Evolutionary conservation across 768 basidiomycete species (phyloP).

Genomic region (Rhodotorula taiwanensis): DNA sequence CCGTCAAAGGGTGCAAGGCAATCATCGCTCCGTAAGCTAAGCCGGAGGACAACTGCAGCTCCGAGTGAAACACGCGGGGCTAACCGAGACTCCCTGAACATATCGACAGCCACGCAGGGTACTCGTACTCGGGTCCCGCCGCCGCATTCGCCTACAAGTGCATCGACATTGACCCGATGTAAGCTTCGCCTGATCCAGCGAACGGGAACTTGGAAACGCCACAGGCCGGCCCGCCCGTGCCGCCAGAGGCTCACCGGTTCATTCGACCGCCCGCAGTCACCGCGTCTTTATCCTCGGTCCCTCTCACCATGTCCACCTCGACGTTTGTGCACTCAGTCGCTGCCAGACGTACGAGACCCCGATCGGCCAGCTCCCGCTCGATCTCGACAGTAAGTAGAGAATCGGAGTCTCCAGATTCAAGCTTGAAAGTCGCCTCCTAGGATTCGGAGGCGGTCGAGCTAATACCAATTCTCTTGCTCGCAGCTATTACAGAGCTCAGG

Average conservation of each 20-base stretch:
- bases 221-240: no score
- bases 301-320: constrained; percentile 82
- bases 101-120: constrained; percentile 89
- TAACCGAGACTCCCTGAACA: no score
- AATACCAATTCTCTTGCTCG: no score
- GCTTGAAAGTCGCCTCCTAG: no score
- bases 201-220: no score
- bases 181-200: constrained; percentile 36
- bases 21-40: constrained; percentile 86
- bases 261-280: constrained; percentile 56
- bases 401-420: not conserved
- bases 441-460: no score
- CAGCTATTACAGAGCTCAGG: constrained; percentile 63
- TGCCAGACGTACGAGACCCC: constrained; percentile 77
- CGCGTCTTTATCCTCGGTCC: constrained; percentile 92
- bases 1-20: constrained; percentile 68
- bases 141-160: constrained; percentile 95
- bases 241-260: not conserved
- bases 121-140: constrained; percentile 83
- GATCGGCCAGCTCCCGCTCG: constrained; percentile 70
- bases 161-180: constrained; percentile 78
- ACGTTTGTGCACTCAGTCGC: constrained; percentile 76
- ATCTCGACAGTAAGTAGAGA: constrained; percentile 68
- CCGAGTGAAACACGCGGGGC: no score
- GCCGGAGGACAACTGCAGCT: not conserved